phyloP scores from a whole-genome alignment of 83 land plant genomes.

The Thuja plicata region DNA sequence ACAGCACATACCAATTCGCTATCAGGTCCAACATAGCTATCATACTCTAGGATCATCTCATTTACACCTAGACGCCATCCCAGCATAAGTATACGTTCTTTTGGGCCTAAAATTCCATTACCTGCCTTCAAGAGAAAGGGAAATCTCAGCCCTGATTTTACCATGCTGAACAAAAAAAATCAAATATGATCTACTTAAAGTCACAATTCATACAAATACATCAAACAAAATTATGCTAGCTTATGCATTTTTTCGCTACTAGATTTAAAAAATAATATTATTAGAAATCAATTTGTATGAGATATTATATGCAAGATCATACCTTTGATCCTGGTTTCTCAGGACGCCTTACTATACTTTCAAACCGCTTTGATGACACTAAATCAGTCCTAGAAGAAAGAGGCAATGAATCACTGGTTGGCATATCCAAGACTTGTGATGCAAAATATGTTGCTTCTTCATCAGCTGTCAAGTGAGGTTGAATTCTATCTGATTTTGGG shows the following conservation, averaged over 20 bases:
- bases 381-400: neutral
- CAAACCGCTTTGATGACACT: slow-evolving; percentile 21
- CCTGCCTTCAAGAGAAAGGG: slow-evolving; percentile 33
- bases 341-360: slow-evolving; percentile 45
- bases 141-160: neutral
- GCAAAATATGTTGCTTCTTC: neutral
- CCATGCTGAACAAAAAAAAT: neutral
- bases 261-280: neutral
- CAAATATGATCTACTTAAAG: neutral
- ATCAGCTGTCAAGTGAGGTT: neutral
- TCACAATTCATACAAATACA: neutral
- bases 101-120: slow-evolving; percentile 59
- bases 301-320: neutral
- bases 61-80: slow-evolving; percentile 89
- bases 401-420: neutral
- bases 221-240: neutral
- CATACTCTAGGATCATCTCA: slow-evolving; percentile 92
- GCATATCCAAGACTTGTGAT: neutral
- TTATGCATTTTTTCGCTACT: neutral
- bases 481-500: neutral
- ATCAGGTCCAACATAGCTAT: slow-evolving; percentile 92
- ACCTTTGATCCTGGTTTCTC: slow-evolving; percentile 52
- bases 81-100: slow-evolving; percentile 77
- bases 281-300: neutral
- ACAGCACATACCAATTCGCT: slow-evolving; percentile 68